These are phyloP conservation scores for Prunus salicina DNA, from an alignment of 306 rosid species.

Conservation along the genomic window DNA sequence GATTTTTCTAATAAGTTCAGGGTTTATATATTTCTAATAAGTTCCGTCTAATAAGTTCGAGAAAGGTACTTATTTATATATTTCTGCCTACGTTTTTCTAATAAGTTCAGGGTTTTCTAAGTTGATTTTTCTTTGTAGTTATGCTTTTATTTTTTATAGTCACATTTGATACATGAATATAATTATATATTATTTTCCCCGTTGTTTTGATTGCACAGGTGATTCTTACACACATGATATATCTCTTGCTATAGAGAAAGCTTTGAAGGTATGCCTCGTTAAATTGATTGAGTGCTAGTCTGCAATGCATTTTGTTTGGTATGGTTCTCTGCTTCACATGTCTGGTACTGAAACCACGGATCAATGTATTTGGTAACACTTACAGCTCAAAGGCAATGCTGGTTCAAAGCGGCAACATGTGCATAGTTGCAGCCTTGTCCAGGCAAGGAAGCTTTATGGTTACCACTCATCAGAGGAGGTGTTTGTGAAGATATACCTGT, in stretches of 20 bases:
- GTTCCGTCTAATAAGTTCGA: too few relatives aligned
- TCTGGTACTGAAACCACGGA: background rate
- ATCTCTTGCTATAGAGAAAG: slow-evolving; percentile 75
- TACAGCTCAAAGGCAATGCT: slow-evolving; percentile 68
- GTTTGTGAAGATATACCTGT: slow-evolving; percentile 88
- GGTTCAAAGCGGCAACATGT: slow-evolving; percentile 71
- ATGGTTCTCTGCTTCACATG: slow-evolving; percentile 4
- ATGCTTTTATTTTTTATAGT: background rate
- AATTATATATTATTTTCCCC: background rate
- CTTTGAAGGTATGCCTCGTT: slow-evolving; percentile 66
- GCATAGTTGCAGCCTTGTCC: slow-evolving; percentile 85
- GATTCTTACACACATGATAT: slow-evolving; percentile 52
- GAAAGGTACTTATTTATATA: too few relatives aligned
- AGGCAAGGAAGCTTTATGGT: slow-evolving; percentile 81
- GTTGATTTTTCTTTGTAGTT: background rate
- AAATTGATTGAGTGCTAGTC: slow-evolving; percentile 16
- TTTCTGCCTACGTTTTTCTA: background rate
- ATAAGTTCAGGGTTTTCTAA: background rate
- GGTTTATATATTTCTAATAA: too few relatives aligned
- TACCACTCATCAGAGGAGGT: slow-evolving; percentile 82
- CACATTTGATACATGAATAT: background rate
- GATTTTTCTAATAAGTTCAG: too few relatives aligned
- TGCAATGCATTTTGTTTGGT: slow-evolving; percentile 2
- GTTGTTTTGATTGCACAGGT: slow-evolving; percentile 37
- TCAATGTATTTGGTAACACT: slow-evolving; percentile 10